Percentiles rank a stretch among this genome's conserved stretches.
phyloP scores from a whole-genome alignment of 257 asterid genomes.

The Solanum chmielewskii region DNA sequence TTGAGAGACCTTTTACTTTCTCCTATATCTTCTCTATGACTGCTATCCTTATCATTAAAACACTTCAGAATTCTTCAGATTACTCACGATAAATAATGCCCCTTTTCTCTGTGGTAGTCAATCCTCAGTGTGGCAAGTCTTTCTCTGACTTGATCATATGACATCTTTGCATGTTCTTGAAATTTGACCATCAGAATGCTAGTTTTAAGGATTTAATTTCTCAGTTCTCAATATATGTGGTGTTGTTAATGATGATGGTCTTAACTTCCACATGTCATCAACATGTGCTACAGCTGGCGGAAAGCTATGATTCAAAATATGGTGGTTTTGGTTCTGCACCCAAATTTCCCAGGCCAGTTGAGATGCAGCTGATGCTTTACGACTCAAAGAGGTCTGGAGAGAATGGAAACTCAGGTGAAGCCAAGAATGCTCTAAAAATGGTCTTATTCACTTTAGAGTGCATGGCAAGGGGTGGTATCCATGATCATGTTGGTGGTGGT shows the following conservation, averaged over 20 bases:
- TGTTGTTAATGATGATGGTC: not conserved
- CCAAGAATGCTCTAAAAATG: slow-evolving; percentile 52
- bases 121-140: not conserved
- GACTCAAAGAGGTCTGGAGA: slow-evolving; percentile 57
- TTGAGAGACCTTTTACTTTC: not conserved
- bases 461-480: slow-evolving; percentile 94
- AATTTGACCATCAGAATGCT: not conserved
- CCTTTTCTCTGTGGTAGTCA: not conserved
- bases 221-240: not conserved
- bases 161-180: not conserved
- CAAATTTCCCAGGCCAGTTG: slow-evolving; percentile 96
- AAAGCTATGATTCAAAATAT: slow-evolving; percentile 53
- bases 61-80: not conserved
- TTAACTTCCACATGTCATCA: not conserved
- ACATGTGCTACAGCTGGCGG: slow-evolving; percentile 38
- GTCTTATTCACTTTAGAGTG: slow-evolving; percentile 51
- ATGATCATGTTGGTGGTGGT: slow-evolving; percentile 94
- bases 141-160: not conserved
- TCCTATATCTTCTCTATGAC: not conserved
- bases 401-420: slow-evolving; percentile 45
- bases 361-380: slow-evolving; percentile 83
- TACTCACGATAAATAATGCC: not conserved
- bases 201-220: not conserved
- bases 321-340: slow-evolving; percentile 98
- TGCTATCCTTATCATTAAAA: not conserved